Evolutionary conservation across 257 asterid species (phyloP).

Genomic region (Solanum ossicruentum): DNA sequence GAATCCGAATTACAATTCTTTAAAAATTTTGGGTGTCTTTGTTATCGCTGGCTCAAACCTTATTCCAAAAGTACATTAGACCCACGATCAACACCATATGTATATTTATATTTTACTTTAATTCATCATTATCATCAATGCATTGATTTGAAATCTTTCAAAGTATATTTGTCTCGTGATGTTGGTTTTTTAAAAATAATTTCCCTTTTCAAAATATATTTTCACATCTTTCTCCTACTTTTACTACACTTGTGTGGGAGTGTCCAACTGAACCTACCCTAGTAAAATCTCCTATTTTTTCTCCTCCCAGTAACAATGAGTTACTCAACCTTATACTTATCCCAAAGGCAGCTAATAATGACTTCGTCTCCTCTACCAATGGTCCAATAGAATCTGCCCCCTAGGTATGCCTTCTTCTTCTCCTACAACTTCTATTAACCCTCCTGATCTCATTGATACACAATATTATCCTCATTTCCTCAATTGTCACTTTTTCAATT

Average conservation of each 20-base stretch:
- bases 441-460: neutral
- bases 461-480: neutral
- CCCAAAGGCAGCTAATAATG: neutral
- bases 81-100: neutral
- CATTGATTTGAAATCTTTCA: no score
- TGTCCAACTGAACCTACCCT: neutral
- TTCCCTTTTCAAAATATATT: neutral
- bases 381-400: neutral
- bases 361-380: neutral
- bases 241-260: neutral
- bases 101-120: neutral
- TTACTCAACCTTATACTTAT: neutral
- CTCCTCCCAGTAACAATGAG: neutral
- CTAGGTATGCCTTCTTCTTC: neutral
- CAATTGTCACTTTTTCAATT: neutral
- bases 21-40: neutral
- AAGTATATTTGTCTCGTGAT: neutral
- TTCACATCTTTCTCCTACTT: neutral
- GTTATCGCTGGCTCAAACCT: neutral
- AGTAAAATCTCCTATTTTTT: neutral
- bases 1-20: neutral
- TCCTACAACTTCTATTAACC: neutral
- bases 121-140: neutral
- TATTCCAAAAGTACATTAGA: no score
- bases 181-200: no score